Percentiles rank a stretch among this genome's conserved stretches.
phyloP scores from a whole-genome alignment of 2,329 filamentous ascomycete species.

The Colletotrichum lupini region DNA sequence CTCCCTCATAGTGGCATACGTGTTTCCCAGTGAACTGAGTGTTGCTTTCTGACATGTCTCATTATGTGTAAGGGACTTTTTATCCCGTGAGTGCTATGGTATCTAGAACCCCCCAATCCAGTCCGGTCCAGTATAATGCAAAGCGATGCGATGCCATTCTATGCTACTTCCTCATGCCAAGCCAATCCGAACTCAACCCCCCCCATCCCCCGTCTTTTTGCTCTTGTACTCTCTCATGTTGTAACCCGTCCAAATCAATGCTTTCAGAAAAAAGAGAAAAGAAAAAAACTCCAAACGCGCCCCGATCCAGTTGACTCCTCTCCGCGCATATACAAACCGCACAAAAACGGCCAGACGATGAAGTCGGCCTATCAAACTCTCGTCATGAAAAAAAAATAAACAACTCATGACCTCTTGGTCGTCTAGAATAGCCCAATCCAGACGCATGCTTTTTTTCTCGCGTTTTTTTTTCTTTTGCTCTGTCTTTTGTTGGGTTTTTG shows the following conservation, averaged over 20 bases:
- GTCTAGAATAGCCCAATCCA: background rate
- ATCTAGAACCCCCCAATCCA: background rate
- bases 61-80: background rate
- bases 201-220: background rate
- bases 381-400: background rate
- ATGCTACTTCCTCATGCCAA: background rate
- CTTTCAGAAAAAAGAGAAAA: background rate
- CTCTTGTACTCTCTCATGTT: background rate
- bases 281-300: conserved; percentile 1
- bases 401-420: background rate
- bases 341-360: background rate
- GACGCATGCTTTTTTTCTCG: background rate
- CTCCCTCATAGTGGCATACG: background rate
- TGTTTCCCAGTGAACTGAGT: background rate
- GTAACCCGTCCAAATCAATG: background rate
- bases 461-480: background rate
- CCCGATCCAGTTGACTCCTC: background rate
- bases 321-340: conserved; percentile 1
- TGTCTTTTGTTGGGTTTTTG: no score
- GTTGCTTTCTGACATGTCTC: background rate
- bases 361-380: background rate
- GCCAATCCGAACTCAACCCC: background rate
- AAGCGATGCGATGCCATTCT: background rate
- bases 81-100: background rate
- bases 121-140: background rate